Evolutionary conservation across 202 grass and related monocot species (phyloP).

Genomic region (Schoenoplectus tabernaemontani): DNA sequence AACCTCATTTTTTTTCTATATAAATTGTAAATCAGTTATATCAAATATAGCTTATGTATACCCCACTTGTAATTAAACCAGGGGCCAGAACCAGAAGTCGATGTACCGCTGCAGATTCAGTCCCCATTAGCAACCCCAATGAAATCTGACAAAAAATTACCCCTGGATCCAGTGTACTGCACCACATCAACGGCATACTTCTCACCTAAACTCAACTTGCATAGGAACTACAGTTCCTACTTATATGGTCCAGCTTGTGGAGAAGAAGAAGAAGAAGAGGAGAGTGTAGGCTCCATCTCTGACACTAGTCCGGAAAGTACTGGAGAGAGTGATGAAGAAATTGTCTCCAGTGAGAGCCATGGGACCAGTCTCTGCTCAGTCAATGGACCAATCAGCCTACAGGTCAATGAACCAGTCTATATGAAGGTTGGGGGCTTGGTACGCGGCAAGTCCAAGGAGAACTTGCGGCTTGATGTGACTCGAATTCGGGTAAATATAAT

Average conservation of each 20-base stretch:
- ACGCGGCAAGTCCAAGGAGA: slow-evolving; percentile 61
- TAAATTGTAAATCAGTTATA: background rate
- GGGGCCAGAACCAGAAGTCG: slow-evolving; percentile 28
- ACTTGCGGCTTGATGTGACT: slow-evolving; percentile 52
- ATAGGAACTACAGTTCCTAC: slow-evolving; percentile 44
- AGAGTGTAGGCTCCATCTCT: slow-evolving; percentile 59
- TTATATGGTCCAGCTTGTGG: slow-evolving; percentile 43
- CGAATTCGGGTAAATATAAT: background rate
- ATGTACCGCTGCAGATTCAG: slow-evolving; percentile 26
- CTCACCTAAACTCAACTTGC: slow-evolving; percentile 63
- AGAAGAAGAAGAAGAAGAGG: slow-evolving; percentile 36
- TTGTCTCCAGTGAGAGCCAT: slow-evolving; percentile 60
- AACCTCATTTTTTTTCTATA: background rate
- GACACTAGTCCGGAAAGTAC: slow-evolving; percentile 49
- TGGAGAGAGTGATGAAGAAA: slow-evolving; percentile 38
- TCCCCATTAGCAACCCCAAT: slow-evolving; percentile 12
- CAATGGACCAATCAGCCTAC: slow-evolving; percentile 1
- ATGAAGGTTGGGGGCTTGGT: slow-evolving; percentile 29
- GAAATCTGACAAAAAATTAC: slow-evolving; percentile 27
- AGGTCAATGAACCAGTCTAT: background rate
- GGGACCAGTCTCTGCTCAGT: slow-evolving; percentile 18
- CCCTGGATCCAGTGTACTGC: slow-evolving; percentile 26
- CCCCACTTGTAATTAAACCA: background rate
- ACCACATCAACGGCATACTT: slow-evolving; percentile 32
- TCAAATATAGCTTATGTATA: background rate